Conservation (phyloP, 2,329 filamentous ascomycete genomes). For the Claviceps sp. region DNA sequence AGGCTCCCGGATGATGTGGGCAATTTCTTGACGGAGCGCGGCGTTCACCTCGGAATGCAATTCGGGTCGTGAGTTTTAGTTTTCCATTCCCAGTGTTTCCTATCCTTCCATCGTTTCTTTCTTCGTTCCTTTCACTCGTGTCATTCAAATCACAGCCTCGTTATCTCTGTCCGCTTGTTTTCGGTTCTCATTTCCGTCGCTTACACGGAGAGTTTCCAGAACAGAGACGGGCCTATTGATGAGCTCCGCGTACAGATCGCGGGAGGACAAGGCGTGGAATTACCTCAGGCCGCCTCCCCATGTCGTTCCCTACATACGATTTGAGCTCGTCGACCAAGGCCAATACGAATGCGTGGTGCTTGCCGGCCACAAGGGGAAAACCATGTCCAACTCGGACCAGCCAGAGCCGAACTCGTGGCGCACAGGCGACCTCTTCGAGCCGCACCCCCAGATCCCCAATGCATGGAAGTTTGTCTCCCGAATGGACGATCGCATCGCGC, state of each 20-base stretch:
- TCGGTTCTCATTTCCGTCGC: background rate
- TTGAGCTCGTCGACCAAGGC: background rate
- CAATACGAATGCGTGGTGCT: conserved; percentile 42
- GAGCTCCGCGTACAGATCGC: conserved; percentile 38
- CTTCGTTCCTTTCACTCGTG: too few relatives aligned
- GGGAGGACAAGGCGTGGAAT: conserved; percentile 44
- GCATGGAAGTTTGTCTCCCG: conserved; percentile 52
- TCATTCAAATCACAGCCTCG: too few relatives aligned
- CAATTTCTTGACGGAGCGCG: conserved; percentile 33
- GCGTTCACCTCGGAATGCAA: conserved; percentile 39
- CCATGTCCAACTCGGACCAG: conserved; percentile 36
- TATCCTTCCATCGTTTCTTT: background rate
- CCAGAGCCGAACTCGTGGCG: conserved; percentile 43
- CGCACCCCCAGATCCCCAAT: conserved; percentile 33
- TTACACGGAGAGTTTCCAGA: conserved; percentile 5
- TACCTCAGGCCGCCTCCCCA: conserved; percentile 29
- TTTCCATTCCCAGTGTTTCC: background rate
- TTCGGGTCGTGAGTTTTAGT: conserved; percentile 34
- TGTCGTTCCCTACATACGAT: background rate
- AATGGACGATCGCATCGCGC: conserved; percentile 46
- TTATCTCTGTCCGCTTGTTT: too few relatives aligned
- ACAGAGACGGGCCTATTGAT: conserved; percentile 50
- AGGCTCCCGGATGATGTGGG: conserved; percentile 44
- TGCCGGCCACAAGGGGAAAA: conserved; percentile 42
- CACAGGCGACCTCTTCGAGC: conserved; percentile 48